Evolutionary conservation across 805 yeast genomes (phyloP), one percentile per base, ranked within the genome.

Genomic region (Ogataea thermomethanolica): DNA sequence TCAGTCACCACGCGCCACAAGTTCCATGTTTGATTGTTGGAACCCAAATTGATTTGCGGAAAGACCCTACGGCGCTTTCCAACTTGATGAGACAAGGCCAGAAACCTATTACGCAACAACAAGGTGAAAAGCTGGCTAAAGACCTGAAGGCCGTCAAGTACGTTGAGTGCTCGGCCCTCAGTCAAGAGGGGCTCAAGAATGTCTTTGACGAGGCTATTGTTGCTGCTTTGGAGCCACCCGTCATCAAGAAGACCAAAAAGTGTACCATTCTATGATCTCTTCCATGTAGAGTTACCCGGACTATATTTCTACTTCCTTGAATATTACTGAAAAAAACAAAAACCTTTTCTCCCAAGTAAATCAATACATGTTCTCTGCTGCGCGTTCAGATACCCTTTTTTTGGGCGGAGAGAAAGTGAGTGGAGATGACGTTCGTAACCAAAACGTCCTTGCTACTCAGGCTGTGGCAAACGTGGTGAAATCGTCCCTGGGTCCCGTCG

Each of bases 131-230:
- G 62, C 74, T 91, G 51, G 97, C 99, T 29, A 84, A 85, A 66
- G 97, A 91, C 55, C 74, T 90, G 55, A 83, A 93, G 51, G 98
- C 97, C 12, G 96, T 93, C 37, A 90, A 91, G 66, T 91, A 91
- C 66, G 95, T 91, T 32, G 99, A 91, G 68, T 91, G 99, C 67
- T 90, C 97, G 8, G 99, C 99, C 8, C 75, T 93, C 59, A 93
- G 97, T 37, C 99, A 91, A 68, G 81, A 89, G 62, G 99, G 99
- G 10, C 76, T 93, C 64, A 93, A 91, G 69, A 89, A 95, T 52
- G 96, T 91, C n/a, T 91, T 91, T 67, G 98, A 93, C 62, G 97
- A 89, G 68, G 98, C 98, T 20, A 93, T 93, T 44, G 97, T 93
- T 35, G 97, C 98, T 37, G 97, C 98, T 21, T 75, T 93, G 49